Base-by-base conservation (phyloP, 305 asterid species). In the Plantago coronopus region DNA sequence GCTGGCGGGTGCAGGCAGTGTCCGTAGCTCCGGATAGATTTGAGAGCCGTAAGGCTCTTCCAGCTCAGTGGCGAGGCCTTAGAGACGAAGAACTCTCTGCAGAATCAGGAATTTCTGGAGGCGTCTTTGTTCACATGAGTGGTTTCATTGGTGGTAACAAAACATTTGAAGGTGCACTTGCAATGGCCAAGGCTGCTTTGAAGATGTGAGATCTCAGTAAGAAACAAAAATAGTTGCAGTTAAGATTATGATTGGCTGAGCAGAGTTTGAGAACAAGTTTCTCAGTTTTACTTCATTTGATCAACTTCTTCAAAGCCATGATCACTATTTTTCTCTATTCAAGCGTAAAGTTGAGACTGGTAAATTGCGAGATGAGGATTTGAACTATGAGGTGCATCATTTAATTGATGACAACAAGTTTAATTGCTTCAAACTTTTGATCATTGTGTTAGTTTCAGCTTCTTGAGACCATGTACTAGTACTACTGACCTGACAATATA, bases 1-100 rank as follows among this genome's bases (percentile, higher is more conserved):
- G 76, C 23, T 89, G 97, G 97, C 71, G 94, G 76, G 69, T 86
- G 59, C 97, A 89, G 74, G 94, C 95, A 45, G 83, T 89, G 59
- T 69, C 79, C 38, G 48, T 81, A 31, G 79, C 89, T 20, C 91
- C 95, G 0, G 91, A 84, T 23, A 81, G 78, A 63, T 89, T 89
- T 74, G 89, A 80, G 71, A 86, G 95, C 61, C 84, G 94, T 1
- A 89, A 79, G 67, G 83, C 95, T 15, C 94, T 89, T 63, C 91
- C 97, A 49, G 69, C 66, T 53, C 84, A 67, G 48, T 86, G 97
- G 97, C 78, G 95, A 40, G 97, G 97, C 50, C 75, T 86, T 61
- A 79, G 85, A 73, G 94, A 86, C 49, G 88, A 89, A 0, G 89
- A 86, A 54, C 84, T 89, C 11, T 84, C 88, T 18, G 69, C 44